Conservation (phyloP, 1,284 basidiomycete genomes). For the Puccinia hordei region DNA sequence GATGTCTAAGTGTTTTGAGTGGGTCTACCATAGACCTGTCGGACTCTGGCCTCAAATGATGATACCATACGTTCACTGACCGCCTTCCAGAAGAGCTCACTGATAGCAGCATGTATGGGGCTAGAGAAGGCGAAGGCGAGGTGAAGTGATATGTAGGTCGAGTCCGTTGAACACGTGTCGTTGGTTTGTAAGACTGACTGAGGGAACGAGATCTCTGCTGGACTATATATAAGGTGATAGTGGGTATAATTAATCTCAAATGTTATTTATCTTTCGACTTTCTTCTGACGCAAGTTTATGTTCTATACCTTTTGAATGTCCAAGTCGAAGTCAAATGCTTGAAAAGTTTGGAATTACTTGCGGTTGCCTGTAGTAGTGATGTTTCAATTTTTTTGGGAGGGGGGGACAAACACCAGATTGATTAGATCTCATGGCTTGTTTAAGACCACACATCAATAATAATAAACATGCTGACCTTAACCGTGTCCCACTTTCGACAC, state of each 20-base stretch:
- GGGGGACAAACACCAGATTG: not conserved
- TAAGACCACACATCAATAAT: not conserved
- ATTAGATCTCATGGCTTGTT: not conserved
- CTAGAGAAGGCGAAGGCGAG: slow-evolving; percentile 46
- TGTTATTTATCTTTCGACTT: no score
- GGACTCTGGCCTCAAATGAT: slow-evolving; percentile 32
- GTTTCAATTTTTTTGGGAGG: no score
- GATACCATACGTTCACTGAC: slow-evolving; percentile 47
- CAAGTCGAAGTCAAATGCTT: slow-evolving; percentile 48
- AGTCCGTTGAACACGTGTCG: slow-evolving; percentile 6
- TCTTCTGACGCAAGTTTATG: no score
- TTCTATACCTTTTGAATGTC: slow-evolving; percentile 24
- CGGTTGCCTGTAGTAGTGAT: slow-evolving; percentile 29
- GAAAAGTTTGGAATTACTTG: slow-evolving; percentile 44
- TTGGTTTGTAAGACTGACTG: slow-evolving; percentile 20
- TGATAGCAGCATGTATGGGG: slow-evolving; percentile 34
- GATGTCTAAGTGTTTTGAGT: not conserved
- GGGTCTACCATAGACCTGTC: slow-evolving; percentile 14
- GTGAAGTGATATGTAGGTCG: slow-evolving; percentile 38
- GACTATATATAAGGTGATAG: not conserved
- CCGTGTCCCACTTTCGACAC: slow-evolving; percentile 48
- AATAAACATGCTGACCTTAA: slow-evolving; percentile 25
- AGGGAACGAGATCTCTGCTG: slow-evolving; percentile 38
- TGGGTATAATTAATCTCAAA: no score
- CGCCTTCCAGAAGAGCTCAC: slow-evolving; percentile 45